Conservation (phyloP, 2,329 filamentous ascomycete species). For the Didymella exigua region DNA sequence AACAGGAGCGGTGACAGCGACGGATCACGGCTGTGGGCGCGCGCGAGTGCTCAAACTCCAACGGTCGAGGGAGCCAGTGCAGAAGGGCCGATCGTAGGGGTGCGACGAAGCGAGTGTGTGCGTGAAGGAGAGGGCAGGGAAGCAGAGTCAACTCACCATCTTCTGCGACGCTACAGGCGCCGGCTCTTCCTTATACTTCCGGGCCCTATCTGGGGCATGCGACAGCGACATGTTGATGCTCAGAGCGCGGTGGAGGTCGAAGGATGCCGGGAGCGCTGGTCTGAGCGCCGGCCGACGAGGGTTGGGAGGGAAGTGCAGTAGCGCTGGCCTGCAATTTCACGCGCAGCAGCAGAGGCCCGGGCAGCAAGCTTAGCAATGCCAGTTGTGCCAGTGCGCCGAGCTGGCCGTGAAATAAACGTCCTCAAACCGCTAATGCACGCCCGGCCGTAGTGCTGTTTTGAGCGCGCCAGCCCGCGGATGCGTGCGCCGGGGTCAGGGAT, state of each 20-base stretch:
- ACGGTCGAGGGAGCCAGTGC: conserved; percentile 35
- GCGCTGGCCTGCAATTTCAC: conserved; percentile 48
- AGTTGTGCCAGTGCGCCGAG: conserved; percentile 23
- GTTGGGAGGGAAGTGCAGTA: conserved; percentile 42
- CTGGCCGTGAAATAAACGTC: conserved; percentile 48
- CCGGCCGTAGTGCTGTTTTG: conserved; percentile 38
- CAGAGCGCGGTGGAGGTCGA: conserved; percentile 43
- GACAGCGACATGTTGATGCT: conserved; percentile 51
- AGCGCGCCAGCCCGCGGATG: conserved; percentile 36
- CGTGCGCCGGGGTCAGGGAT: conserved; percentile 37
- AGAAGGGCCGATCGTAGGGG: conserved; percentile 20
- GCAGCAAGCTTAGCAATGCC: conserved; percentile 10
- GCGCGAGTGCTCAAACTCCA: conserved; percentile 34
- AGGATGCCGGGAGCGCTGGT: conserved; percentile 42
- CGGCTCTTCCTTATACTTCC: conserved; percentile 54
- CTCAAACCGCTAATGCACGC: conserved; percentile 45
- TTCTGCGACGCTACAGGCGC: conserved; percentile 51
- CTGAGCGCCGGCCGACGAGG: conserved; percentile 41
- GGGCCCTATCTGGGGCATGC: conserved; percentile 48
- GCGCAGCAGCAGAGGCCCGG: conserved; percentile 18
- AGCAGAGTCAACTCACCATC: conserved; percentile 51
- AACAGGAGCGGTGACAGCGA: conserved; percentile 33
- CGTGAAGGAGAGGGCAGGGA: conserved; percentile 35
- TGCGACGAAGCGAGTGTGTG: conserved; percentile 32
- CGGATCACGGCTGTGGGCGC: conserved; percentile 28